Percentiles rank a stretch among this genome's conserved stretches.
Conservation (phyloP, 129 eudicot genomes). For the Helichrysum umbraculigerum region DNA sequence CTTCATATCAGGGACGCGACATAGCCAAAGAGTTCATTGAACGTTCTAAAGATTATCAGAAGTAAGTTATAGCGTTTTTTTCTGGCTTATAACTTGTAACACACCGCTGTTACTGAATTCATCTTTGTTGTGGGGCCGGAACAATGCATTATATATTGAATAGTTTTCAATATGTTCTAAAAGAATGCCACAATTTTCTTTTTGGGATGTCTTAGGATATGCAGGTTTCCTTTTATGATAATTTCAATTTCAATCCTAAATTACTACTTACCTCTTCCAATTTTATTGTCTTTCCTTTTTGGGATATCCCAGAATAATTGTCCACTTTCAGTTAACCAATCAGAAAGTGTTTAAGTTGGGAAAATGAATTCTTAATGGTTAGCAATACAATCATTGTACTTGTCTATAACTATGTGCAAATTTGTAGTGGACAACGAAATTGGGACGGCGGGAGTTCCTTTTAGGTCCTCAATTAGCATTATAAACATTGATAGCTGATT, state of each 20-base stretch:
- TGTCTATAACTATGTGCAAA: too few species aligned
- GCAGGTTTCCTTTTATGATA: not conserved
- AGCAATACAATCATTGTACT: too few species aligned
- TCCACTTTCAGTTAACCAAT: too few species aligned
- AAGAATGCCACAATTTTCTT: too few species aligned
- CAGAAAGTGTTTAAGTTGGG: too few species aligned
- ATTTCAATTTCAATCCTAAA: not conserved
- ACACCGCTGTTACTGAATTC: not conserved
- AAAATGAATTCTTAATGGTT: too few species aligned
- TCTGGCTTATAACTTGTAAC: not conserved
- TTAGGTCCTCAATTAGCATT: not conserved
- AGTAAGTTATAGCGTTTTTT: slow-evolving; percentile 37
- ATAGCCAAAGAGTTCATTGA: slow-evolving; percentile 84
- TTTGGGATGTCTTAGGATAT: not conserved
- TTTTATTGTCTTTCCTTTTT: too few species aligned
- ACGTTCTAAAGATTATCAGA: slow-evolving; percentile 69
- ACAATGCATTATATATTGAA: not conserved
- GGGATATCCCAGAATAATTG: too few species aligned
- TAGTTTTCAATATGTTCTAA: not conserved
- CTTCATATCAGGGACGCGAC: slow-evolving; percentile 77
- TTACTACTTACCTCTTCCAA: not conserved
- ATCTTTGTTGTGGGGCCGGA: not conserved
- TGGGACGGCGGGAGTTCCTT: not conserved
- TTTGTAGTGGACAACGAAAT: too few species aligned
- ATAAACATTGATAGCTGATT: not conserved